Evolutionary conservation across 306 rosid species (phyloP).

Genomic region (Cucurbita maxima): DNA sequence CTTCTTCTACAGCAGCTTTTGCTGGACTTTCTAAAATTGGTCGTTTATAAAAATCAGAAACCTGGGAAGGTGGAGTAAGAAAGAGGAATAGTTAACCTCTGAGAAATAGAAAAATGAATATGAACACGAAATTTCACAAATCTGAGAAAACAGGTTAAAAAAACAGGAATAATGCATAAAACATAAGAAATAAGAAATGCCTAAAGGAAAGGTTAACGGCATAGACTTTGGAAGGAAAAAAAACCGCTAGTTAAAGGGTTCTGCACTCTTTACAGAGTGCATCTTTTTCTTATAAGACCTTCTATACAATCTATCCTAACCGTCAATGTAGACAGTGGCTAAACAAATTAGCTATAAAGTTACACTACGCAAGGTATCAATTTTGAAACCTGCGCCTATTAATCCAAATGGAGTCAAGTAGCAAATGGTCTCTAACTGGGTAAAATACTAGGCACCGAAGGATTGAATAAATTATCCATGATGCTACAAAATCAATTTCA

Average conservation of each 20-base stretch:
- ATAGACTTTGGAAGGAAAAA: neutral
- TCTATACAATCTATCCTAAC: neutral
- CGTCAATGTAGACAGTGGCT: neutral
- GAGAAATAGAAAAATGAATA: neutral
- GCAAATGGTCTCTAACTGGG: neutral
- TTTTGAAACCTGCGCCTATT: neutral
- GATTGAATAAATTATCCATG: neutral
- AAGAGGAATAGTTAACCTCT: neutral
- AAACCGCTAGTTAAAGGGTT: neutral
- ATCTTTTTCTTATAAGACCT: neutral
- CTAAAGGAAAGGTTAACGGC: neutral
- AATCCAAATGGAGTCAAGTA: neutral
- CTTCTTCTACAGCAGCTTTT: slow-evolving; percentile 66
- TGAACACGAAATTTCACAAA: slow-evolving; percentile 33
- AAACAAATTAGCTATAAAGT: neutral
- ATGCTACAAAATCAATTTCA: neutral
- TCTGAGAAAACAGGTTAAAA: slow-evolving; percentile 20
- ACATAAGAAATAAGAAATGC: neutral
- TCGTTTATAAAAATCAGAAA: slow-evolving; percentile 77
- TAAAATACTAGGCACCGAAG: neutral
- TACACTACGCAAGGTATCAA: neutral
- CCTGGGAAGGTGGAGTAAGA: slow-evolving; percentile 27
- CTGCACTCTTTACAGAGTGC: neutral
- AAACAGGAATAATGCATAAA: neutral
- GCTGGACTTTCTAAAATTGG: slow-evolving; percentile 86